Evolutionary conservation across 176 grass and related monocot species (phyloP), one percentile per base, ranked within the genome.

Genomic region (Chloris gayana): DNA sequence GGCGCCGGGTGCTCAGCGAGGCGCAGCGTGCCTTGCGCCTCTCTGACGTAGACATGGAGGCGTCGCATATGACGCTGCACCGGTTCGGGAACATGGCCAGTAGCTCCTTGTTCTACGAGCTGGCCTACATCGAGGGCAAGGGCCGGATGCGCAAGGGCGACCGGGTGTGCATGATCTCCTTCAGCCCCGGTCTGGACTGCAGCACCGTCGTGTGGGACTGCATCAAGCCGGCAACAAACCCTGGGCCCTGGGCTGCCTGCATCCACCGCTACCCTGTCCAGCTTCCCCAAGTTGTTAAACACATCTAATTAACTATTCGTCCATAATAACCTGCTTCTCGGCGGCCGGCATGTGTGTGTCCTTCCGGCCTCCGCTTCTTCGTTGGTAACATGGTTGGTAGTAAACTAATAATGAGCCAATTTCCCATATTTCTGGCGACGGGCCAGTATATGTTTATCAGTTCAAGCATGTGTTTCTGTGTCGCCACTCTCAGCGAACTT

Each of bases 61-160:
- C 75, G 18, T 49, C 75, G 8, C 14, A n/a, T 7, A 79, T 79
- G 75, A 63, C 75, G 30, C 11, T 79, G 41, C 42, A 79, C 57
- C 57, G 75, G 37, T 79, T 62, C 26, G 75, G 75, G 9, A 79
- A 79, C 42, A 61, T 32, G 62, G 60, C 75, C 14, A 66, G 57
- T 21, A 42, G 75, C 37, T 66, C 75, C 21, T 14, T 44, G 37
- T 11, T 69, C 81, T 94, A 88, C 85, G 93, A 95, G 81, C 93
- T 95, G 14, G 88, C 86, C 26, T 95, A 95, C 78, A 92, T 95
- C 73, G 93, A 95, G 82, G 85, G 84, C 25, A 95, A 95, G 59
- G 93, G 93, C 1, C 81, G 93, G 66, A 69, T 69, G 66, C 6
- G 4, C 0, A 26, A 69, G 22, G 66, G 66, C 7, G 66, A 69